Evolutionary conservation across 306 rosid genomes (phyloP), one percentile per base, ranked within the genome.

Genomic region (Notholithocarpus densiflorus): DNA sequence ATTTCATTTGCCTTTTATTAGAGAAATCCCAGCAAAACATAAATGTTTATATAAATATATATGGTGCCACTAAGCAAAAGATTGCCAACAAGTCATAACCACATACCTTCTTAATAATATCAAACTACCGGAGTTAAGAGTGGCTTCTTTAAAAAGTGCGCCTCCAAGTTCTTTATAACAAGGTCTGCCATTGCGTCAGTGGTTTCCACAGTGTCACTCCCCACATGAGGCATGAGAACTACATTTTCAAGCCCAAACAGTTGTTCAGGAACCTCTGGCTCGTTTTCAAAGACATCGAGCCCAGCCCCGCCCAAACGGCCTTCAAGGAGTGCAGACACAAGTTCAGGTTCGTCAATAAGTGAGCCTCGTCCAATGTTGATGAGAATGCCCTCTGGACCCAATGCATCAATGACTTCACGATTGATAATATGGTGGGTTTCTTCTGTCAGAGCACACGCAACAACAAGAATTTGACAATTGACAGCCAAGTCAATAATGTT

Each of bases 221-320:
- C 97, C 2, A 89, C 81, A 57, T 89, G 97, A 80, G 97, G 89
- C 68, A 86, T 55, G 13, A 92, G 84, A 57, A 90, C 96, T 7
- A 84, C 92, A 77, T 92, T 90, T 1, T 81, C 90, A 55, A 90
- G 90, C 15, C 81, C 82, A 3, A 92, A 12, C 56, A 92, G 70
- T 76, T 84, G 75, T 14, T 84, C 81, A 24, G 90, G 89, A 24
- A 89, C 91, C 3, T 85, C 74, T 6, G 96, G 97, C 56, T 90
- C 97, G 57, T 85, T 80, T 77, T 90, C 91, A 81, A 79, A 89
- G 79, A 92, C 97, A 79, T 90, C 93, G 9, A 92, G 89, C 3
- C 97, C 97, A 0, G 96, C 97, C 55, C 96, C 97, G 6, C 60
- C 91, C 3, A 90, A 76, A 52, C 92, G 76, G 43, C 93, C 89